These are phyloP conservation scores for Chara braunii DNA, from an alignment of 139 green algal species.

Conservation along the genomic window DNA sequence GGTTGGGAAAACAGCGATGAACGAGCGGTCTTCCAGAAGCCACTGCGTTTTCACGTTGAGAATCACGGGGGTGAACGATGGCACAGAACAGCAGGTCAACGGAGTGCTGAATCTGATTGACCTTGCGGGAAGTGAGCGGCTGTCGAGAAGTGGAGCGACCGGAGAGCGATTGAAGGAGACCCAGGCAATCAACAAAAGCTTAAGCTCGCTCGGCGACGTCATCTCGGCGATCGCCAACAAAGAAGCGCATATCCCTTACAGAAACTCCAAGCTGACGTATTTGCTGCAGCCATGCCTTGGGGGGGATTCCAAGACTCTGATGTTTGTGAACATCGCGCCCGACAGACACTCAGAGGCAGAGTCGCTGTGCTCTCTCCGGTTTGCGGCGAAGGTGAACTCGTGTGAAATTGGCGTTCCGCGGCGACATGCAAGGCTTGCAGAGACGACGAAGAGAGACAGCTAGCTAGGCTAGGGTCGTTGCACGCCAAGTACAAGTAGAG, in stretches of 20 bases:
- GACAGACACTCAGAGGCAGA: constrained; percentile 55
- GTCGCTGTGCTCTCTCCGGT: constrained; percentile 78
- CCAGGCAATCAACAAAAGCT: constrained; percentile 88
- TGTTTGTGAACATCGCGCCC: constrained; percentile 87
- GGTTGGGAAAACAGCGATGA: constrained; percentile 70
- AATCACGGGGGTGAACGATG: constrained; percentile 50
- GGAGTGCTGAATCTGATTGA: constrained; percentile 87
- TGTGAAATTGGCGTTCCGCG: constrained; percentile 35
- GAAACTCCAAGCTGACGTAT: constrained; percentile 92
- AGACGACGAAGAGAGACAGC: too few relatives aligned
- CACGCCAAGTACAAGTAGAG: too few relatives aligned
- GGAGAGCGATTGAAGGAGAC: constrained; percentile 87
- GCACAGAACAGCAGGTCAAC: neutral
- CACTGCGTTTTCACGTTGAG: constrained; percentile 86
- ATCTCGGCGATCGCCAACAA: constrained; percentile 54
- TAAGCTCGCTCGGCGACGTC: constrained; percentile 85
- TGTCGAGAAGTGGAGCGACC: constrained; percentile 56
- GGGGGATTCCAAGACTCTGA: constrained; percentile 82
- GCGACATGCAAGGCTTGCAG: constrained; percentile 4
- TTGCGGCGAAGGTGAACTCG: constrained; percentile 78
- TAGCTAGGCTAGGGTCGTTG: too few relatives aligned
- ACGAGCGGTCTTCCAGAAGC: constrained; percentile 70
- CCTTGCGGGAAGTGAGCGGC: constrained; percentile 84
- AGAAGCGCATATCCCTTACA: constrained; percentile 80
- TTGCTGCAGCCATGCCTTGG: constrained; percentile 79